Conservation (phyloP, 129 eudicot species). For the Glebionis coronaria region DNA sequence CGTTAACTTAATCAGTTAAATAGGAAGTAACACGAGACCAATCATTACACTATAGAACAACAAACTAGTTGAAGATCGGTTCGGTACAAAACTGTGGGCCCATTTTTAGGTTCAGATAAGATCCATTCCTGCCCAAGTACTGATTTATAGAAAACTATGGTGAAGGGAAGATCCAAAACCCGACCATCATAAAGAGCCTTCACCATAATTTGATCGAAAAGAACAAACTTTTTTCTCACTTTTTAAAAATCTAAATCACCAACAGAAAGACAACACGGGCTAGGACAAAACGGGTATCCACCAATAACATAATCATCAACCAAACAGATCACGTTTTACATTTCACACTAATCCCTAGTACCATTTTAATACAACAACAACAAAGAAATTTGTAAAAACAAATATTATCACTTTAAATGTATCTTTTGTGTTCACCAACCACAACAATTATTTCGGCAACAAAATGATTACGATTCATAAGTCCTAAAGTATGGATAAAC, state of each 20-base stretch:
- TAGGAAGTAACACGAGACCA: neutral
- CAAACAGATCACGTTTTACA: too few species aligned
- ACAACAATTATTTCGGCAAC: too few species aligned
- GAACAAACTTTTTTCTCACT: slow-evolving; percentile 61
- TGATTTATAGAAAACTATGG: slow-evolving; percentile 77
- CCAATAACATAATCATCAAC: slow-evolving; percentile 28
- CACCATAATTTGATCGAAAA: slow-evolving; percentile 76
- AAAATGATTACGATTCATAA: too few species aligned
- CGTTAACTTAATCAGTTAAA: neutral
- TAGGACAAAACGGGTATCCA: slow-evolving; percentile 59
- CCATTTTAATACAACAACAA: too few species aligned
- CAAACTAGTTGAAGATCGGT: neutral
- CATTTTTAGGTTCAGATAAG: neutral
- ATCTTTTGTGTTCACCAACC: too few species aligned
- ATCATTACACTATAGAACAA: neutral
- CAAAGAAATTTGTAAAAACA: too few species aligned
- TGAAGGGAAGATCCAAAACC: slow-evolving; percentile 83
- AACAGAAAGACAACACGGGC: slow-evolving; percentile 58
- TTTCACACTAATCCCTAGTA: too few species aligned
- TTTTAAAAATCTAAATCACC: slow-evolving; percentile 46
- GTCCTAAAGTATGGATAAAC: too few species aligned
- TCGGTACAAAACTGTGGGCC: too few species aligned
- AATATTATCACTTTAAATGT: too few species aligned
- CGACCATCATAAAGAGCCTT: slow-evolving; percentile 96
- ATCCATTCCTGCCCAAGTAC: slow-evolving; percentile 72